phyloP scores from a whole-genome alignment of 1,284 basidiomycete genomes.

The Cryptococcus sp. region DNA sequence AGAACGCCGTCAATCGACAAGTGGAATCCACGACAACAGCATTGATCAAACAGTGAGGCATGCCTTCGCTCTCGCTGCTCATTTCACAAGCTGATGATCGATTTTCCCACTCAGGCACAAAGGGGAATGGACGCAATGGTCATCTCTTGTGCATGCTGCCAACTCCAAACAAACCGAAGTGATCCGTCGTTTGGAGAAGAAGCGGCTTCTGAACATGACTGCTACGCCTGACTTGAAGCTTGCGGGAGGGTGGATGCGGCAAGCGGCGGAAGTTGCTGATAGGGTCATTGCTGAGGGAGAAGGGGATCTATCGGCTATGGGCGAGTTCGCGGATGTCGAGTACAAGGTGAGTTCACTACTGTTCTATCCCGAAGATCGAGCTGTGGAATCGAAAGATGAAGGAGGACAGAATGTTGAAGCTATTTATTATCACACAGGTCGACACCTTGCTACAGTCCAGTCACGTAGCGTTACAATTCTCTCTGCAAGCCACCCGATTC shows the following conservation, averaged over 20 bases:
- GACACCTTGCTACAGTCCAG: slow-evolving; percentile 48
- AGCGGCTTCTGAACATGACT: slow-evolving; percentile 11
- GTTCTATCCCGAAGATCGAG: background rate
- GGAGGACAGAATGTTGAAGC: background rate
- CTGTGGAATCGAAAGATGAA: background rate
- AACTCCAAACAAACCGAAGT: slow-evolving; percentile 37
- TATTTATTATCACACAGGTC: slow-evolving; percentile 26
- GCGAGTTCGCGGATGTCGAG: slow-evolving; percentile 50
- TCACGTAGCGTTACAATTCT: slow-evolving; percentile 50
- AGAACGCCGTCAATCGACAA: slow-evolving; percentile 49
- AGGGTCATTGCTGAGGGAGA: slow-evolving; percentile 35
- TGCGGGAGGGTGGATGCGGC: slow-evolving; percentile 39
- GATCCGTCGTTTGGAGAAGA: slow-evolving; percentile 19
- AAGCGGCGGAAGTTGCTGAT: slow-evolving; percentile 38
- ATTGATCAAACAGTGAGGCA: slow-evolving; percentile 29
- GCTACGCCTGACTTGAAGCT: slow-evolving; percentile 30
- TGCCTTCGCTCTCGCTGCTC: background rate
- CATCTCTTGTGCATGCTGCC: slow-evolving; percentile 32
- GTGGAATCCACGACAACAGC: slow-evolving; percentile 35
- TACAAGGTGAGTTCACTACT: slow-evolving; percentile 39
- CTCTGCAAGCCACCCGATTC: slow-evolving; percentile 46
- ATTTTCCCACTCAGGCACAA: slow-evolving; percentile 34
- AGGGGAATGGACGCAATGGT: slow-evolving; percentile 50
- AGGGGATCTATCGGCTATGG: slow-evolving; percentile 26
- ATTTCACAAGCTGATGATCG: background rate